phyloP scores from a whole-genome alignment of 2,329 filamentous ascomycete genomes.

The Aspergillus sp. region DNA sequence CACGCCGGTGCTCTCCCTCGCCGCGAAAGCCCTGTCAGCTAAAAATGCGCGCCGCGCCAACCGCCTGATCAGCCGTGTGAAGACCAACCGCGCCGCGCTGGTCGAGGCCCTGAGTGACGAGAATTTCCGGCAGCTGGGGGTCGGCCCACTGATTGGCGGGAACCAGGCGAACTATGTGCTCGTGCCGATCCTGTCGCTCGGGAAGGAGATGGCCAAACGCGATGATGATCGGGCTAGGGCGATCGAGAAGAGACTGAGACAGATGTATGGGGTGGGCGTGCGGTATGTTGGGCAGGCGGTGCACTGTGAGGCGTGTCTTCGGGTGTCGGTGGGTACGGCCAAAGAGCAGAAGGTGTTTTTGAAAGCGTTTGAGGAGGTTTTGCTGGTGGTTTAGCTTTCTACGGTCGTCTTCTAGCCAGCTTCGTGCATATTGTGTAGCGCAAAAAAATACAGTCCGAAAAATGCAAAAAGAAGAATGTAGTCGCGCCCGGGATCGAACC shows the following conservation, averaged over 20 bases:
- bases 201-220: background rate
- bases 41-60: background rate
- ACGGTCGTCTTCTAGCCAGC: too few relatives aligned
- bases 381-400: background rate
- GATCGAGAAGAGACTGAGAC: background rate
- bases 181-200: background rate
- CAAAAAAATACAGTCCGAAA: too few relatives aligned
- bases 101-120: background rate
- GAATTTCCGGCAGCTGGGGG: background rate
- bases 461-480: too few relatives aligned
- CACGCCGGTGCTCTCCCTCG: background rate
- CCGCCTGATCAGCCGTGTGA: background rate
- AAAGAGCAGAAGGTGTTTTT: background rate
- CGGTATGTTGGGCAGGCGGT: background rate
- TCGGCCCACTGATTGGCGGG: background rate
- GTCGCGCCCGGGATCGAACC: too few relatives aligned
- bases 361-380: background rate
- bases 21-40: background rate
- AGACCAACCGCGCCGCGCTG: background rate
- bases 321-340: background rate
- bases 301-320: background rate
- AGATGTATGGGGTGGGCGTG: background rate
- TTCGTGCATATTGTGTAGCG: too few relatives aligned
- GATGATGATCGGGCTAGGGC: background rate
- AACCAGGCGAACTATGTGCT: background rate